These are phyloP conservation scores for Vigna unguiculata DNA, from an alignment of 306 rosid genomes.

Conservation along the genomic window DNA sequence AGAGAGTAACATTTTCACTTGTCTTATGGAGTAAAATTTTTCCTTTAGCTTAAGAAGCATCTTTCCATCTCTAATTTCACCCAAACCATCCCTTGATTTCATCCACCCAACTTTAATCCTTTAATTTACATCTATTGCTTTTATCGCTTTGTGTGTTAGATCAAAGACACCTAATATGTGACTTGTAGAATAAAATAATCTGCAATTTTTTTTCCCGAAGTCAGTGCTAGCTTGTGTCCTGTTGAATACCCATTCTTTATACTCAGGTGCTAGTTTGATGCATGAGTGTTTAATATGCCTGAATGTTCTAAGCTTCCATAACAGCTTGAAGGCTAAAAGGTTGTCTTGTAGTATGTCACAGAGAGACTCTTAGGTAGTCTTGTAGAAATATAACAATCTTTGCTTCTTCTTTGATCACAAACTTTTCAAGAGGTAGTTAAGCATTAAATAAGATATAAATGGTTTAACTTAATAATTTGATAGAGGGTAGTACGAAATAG, in stretches of 20 bases:
- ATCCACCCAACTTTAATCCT: background rate
- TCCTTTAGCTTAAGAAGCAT: background rate
- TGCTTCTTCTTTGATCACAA: background rate
- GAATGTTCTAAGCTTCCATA: background rate
- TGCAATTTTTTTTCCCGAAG: background rate
- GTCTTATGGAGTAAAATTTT: background rate
- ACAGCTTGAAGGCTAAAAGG: background rate
- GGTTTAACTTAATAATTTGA: background rate
- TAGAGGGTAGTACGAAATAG: background rate
- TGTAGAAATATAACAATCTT: background rate
- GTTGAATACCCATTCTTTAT: background rate
- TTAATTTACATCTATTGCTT: conserved; percentile 1
- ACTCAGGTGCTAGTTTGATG: background rate
- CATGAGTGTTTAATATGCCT: background rate
- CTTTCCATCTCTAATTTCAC: background rate
- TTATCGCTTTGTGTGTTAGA: background rate
- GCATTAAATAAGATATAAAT: background rate
- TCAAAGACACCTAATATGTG: background rate
- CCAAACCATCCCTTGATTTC: background rate
- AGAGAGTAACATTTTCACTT: background rate
- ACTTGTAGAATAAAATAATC: background rate
- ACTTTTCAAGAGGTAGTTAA: background rate
- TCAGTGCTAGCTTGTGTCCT: background rate
- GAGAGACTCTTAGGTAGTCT: background rate
- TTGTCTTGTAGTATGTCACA: background rate